A percentile compares a stretch with the other conserved stretches of the same genome.
These are phyloP conservation scores for Vaccinium darrowii DNA, from an alignment of 148 eudicot genomes.

Conservation along the genomic window DNA sequence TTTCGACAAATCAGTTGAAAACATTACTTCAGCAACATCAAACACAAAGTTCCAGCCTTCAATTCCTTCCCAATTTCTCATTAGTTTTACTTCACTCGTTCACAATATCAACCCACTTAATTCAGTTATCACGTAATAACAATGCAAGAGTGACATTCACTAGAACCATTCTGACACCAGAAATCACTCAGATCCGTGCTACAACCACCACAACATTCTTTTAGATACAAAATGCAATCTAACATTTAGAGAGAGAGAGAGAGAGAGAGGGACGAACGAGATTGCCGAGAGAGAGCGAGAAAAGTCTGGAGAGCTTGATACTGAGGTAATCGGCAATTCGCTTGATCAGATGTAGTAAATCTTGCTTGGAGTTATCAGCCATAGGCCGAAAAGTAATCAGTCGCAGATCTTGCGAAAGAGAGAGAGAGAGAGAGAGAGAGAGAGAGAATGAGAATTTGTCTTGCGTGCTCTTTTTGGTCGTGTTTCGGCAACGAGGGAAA, in stretches of 20 bases:
- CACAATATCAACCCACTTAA: not conserved
- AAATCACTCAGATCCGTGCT: not conserved
- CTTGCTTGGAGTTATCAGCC: slow-evolving; percentile 68
- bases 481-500: not conserved
- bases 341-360: slow-evolving; percentile 59
- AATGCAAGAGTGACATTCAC: not conserved
- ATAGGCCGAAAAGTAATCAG: slow-evolving; percentile 25
- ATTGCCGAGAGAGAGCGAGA: slow-evolving; percentile 30
- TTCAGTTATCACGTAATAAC: not conserved
- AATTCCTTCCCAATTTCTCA: slow-evolving; percentile 3
- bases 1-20: not conserved
- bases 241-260: slow-evolving; percentile 4
- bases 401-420: not conserved
- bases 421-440: not conserved
- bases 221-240: not conserved
- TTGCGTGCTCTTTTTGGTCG: not conserved
- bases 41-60: not conserved
- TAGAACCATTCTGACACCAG: not conserved
- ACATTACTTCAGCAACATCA: not conserved
- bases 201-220: not conserved
- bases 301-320: slow-evolving; percentile 56
- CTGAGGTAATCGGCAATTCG: slow-evolving; percentile 57
- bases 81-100: not conserved
- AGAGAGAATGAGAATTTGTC: not conserved
- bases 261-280: slow-evolving; percentile 29